Evolutionary conservation across 2,329 filamentous ascomycete genomes (phyloP).

Genomic region (Penicillium sp.): DNA sequence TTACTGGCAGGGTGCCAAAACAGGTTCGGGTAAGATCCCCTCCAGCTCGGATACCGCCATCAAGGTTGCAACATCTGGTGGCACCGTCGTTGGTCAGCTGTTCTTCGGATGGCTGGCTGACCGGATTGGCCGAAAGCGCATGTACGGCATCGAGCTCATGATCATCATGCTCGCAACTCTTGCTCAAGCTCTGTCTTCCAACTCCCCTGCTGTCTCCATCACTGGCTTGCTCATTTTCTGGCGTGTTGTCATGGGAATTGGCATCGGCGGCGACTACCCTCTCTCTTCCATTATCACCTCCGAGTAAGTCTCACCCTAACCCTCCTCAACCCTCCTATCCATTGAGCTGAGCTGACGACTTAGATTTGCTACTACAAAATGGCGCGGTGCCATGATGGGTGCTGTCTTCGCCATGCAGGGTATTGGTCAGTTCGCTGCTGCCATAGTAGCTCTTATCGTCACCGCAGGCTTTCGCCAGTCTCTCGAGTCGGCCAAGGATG

Average conservation of each 20-base stretch:
- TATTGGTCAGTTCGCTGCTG: conserved; percentile 69
- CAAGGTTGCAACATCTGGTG: conserved; percentile 77
- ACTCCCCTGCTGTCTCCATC: conserved; percentile 57
- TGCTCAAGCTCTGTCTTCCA: conserved; percentile 61
- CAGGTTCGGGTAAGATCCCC: conserved; percentile 51
- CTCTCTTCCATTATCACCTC: conserved; percentile 78
- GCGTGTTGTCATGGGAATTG: conserved; percentile 73
- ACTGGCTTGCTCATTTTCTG: conserved; percentile 63
- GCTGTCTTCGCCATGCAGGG: conserved; percentile 85
- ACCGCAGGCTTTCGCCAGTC: conserved; percentile 65
- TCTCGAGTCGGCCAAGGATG: conserved; percentile 48
- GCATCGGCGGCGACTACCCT: conserved; percentile 77
- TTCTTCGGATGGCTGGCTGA: conserved; percentile 75
- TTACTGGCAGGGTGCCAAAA: conserved; percentile 58
- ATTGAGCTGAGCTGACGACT: neutral
- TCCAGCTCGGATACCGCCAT: conserved; percentile 68
- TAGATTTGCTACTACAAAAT: conserved; percentile 75
- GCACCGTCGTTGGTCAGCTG: conserved; percentile 76
- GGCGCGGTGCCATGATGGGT: conserved; percentile 81
- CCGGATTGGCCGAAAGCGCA: conserved; percentile 68
- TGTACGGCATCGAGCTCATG: conserved; percentile 78
- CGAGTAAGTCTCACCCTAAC: conserved; percentile 45
- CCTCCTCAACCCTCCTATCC: too few species aligned
- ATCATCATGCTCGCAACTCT: conserved; percentile 74
- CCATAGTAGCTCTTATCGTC: conserved; percentile 69